Evolutionary conservation across 1,139 yeast genomes (phyloP), one percentile per base, ranked within the genome.

Genomic region (Suzukiozyma palmioleophila): DNA sequence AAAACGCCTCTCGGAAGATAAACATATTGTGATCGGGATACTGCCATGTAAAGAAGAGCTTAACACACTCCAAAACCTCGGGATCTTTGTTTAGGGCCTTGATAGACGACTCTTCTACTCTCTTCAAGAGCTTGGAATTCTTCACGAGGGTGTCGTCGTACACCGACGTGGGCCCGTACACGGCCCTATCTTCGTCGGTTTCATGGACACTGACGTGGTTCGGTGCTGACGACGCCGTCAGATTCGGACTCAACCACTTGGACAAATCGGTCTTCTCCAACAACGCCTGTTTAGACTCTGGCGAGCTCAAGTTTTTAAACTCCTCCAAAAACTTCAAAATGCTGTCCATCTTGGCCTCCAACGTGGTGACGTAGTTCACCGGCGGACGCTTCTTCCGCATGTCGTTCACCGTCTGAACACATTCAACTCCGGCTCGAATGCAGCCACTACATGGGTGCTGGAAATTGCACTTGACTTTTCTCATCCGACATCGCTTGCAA

Each of bases 1-100:
- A 57, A 50, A 81, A 80, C n/a, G 84, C 78, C 50, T 80, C 87
- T 43, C 87, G 59, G 49, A 78, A 81, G 14, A 81, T 69, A 49
- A 79, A 80, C 66, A 78, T 69, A 50, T 77, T 77, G 48, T 77
- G 75, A 42, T 79, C 84, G 2, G 85, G 84, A 46, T 81, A 81
- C 44, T 78, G 75, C 83, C 84, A 79, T 25, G 73, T 73, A 53
- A 80, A 81, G 51, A 80, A 80, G 29, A 75, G 61, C 39, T 77
- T 72, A 29, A 80, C 54, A 44, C 81, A 75, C 36, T 71, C 67
- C 26, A 77, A 52, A 43, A 77, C 65, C 39, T 62, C 75, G 2
- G 65, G 64, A 45, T 69, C 70, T 32, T 61, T 60, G 46, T 66
- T 66, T 41, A 69, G 48, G 8, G 35, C 26, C 31, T 32, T 39